Evolutionary conservation across 2,329 filamentous ascomycete species (phyloP).

Genomic region (Ophiostoma sp.): DNA sequence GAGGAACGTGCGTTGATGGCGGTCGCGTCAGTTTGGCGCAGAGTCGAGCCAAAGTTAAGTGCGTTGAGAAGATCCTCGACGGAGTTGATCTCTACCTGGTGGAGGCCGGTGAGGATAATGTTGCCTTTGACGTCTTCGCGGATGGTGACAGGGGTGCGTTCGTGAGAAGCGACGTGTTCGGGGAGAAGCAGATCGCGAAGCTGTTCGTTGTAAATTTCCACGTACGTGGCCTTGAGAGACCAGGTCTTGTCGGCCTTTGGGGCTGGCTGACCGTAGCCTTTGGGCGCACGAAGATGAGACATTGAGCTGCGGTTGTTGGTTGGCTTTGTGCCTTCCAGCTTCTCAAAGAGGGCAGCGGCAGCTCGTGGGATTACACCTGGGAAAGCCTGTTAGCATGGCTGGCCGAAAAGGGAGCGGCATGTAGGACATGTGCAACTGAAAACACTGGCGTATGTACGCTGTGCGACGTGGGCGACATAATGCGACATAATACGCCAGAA

Average conservation of each 20-base stretch:
- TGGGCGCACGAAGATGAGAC: constrained; percentile 73
- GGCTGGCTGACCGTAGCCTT: constrained; percentile 62
- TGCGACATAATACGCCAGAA: not conserved
- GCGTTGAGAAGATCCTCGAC: constrained; percentile 86
- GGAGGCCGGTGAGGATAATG: constrained; percentile 86
- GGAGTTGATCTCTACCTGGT: constrained; percentile 81
- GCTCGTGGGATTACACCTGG: constrained; percentile 92
- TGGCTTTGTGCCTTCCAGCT: constrained; percentile 57
- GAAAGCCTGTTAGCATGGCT: constrained; percentile 8
- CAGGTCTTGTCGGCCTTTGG: constrained; percentile 66
- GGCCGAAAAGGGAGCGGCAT: not conserved
- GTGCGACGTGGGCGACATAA: not conserved
- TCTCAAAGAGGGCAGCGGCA: constrained; percentile 80
- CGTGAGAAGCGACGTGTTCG: constrained; percentile 61
- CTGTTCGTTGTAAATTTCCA: constrained; percentile 97
- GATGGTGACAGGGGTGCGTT: constrained; percentile 78
- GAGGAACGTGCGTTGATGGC: constrained; percentile 97
- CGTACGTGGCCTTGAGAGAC: constrained; percentile 90
- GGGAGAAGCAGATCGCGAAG: constrained; percentile 82
- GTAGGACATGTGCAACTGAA: constrained; percentile 10
- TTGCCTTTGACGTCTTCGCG: constrained; percentile 92
- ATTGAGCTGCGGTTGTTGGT: constrained; percentile 57
- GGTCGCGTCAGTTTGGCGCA: constrained; percentile 93
- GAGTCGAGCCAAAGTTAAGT: constrained; percentile 85
- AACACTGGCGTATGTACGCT: not conserved